Percentiles rank a stretch among this genome's conserved stretches.
phyloP scores from a whole-genome alignment of 306 rosid genomes.

The Canavalia gladiata region DNA sequence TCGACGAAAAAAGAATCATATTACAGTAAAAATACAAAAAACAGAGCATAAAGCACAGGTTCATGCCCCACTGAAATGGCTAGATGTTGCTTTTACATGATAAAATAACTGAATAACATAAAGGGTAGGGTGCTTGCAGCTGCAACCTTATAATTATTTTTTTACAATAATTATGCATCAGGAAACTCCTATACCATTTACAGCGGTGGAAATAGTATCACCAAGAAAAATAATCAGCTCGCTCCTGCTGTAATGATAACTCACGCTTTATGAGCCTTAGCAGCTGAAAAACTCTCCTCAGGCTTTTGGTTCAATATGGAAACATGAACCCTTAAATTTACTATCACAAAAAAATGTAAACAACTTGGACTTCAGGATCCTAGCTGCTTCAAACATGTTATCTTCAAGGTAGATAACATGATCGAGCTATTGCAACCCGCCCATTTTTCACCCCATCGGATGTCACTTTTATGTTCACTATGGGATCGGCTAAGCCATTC shows the following conservation, averaged over 20 bases:
- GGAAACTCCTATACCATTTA: slow-evolving; percentile 8
- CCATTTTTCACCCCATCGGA: slow-evolving; percentile 28
- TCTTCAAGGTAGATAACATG: slow-evolving; percentile 38
- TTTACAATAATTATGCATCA: slow-evolving; percentile 1
- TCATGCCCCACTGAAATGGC: slow-evolving; percentile 1
- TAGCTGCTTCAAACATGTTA: slow-evolving; percentile 24
- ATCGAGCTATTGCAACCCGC: slow-evolving; percentile 41
- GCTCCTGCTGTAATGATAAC: not conserved
- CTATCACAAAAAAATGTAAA: slow-evolving; percentile 38
- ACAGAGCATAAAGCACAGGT: not conserved
- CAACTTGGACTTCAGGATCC: slow-evolving; percentile 12
- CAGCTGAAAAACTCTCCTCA: slow-evolving; percentile 28
- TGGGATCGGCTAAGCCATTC: slow-evolving; percentile 32
- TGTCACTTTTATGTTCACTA: slow-evolving; percentile 27
- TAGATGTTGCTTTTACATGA: slow-evolving; percentile 8
- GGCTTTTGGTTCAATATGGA: slow-evolving; percentile 14
- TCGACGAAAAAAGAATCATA: not conserved
- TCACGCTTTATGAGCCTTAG: not conserved
- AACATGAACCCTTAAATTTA: slow-evolving; percentile 36
- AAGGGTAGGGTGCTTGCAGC: not conserved
- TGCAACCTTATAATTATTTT: slow-evolving; percentile 1
- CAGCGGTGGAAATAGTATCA: not conserved
- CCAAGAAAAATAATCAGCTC: slow-evolving; percentile 7
- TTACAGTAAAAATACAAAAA: not conserved
- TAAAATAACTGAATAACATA: not conserved